These are phyloP conservation scores for Fusarium hostae DNA, from an alignment of 2,329 filamentous ascomycete species.

Conservation along the genomic window DNA sequence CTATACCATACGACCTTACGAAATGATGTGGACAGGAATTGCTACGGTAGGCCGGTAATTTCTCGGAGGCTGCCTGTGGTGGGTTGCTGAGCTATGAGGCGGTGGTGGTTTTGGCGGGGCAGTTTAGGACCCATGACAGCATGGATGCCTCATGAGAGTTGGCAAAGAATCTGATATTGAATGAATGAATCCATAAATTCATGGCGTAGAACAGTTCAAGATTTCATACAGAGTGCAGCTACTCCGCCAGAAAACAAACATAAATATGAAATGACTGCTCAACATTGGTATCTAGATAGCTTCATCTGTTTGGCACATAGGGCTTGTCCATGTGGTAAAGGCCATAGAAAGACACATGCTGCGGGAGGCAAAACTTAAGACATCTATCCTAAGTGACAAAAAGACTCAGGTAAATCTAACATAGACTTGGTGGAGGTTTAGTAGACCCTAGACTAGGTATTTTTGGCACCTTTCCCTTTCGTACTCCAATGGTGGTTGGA, in stretches of 20 bases:
- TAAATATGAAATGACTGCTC: background rate
- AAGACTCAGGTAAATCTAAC: no score
- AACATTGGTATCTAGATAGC: background rate
- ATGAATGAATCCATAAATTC: background rate
- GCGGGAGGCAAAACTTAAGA: no score
- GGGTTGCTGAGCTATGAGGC: conserved; percentile 36
- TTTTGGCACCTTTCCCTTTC: background rate
- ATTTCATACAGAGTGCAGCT: background rate
- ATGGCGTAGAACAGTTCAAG: no score
- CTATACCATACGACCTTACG: conserved; percentile 14
- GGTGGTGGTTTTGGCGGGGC: conserved; percentile 37
- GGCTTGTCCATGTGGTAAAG: no score
- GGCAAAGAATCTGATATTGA: background rate
- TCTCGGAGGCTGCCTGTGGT: conserved; percentile 41
- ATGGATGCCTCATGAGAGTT: conserved; percentile 1
- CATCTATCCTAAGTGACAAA: no score
- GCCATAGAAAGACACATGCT: no score
- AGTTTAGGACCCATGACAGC: conserved; percentile 23
- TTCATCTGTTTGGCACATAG: no score
- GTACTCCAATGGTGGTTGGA: conserved; percentile 17
- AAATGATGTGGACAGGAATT: conserved; percentile 44
- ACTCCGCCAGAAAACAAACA: no score
- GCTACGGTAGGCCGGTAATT: conserved; percentile 44
- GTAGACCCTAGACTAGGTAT: no score
- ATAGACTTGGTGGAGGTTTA: no score